Evolutionary conservation across 768 basidiomycete genomes (phyloP).

Genomic region (Lactifluus subvellereus): DNA sequence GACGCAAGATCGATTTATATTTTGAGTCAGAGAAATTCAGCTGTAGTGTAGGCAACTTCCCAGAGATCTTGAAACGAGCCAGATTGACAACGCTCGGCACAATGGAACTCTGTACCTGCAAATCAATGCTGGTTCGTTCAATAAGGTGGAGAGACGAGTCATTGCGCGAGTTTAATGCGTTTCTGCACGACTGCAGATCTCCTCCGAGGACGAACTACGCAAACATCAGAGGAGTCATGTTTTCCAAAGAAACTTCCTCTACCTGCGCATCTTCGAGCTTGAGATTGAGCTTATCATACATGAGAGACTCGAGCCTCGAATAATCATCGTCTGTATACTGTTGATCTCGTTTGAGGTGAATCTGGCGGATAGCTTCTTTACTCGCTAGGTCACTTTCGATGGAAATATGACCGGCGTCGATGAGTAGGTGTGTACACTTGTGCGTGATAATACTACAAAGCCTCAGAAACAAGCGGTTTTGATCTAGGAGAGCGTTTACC

Average conservation of each 20-base stretch:
- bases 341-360: slow-evolving; percentile 78
- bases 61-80: slow-evolving; percentile 85
- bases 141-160: slow-evolving; percentile 72
- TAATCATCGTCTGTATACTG: slow-evolving; percentile 87
- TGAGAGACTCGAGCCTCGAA: slow-evolving; percentile 75
- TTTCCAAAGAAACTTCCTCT: slow-evolving; percentile 18
- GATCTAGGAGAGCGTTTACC: slow-evolving; percentile 41
- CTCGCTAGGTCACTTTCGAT: slow-evolving; percentile 87
- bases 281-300: slow-evolving; percentile 90
- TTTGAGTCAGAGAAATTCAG: slow-evolving; percentile 89
- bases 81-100: slow-evolving; percentile 77
- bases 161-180: slow-evolving; percentile 59
- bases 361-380: slow-evolving; percentile 68
- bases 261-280: slow-evolving; percentile 89
- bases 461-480: slow-evolving; percentile 11
- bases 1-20: slow-evolving; percentile 86
- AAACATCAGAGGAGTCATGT: slow-evolving; percentile 2
- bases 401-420: slow-evolving; percentile 96
- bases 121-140: slow-evolving; percentile 86
- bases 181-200: slow-evolving; percentile 72
- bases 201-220: slow-evolving; percentile 83
- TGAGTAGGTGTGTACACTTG: slow-evolving; percentile 77
- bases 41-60: slow-evolving; percentile 79
- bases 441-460: slow-evolving; percentile 60
- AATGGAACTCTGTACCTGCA: slow-evolving; percentile 89